phyloP scores from a whole-genome alignment of 2,329 filamentous ascomycete genomes.

The Raffaelea deltoideospora region DNA sequence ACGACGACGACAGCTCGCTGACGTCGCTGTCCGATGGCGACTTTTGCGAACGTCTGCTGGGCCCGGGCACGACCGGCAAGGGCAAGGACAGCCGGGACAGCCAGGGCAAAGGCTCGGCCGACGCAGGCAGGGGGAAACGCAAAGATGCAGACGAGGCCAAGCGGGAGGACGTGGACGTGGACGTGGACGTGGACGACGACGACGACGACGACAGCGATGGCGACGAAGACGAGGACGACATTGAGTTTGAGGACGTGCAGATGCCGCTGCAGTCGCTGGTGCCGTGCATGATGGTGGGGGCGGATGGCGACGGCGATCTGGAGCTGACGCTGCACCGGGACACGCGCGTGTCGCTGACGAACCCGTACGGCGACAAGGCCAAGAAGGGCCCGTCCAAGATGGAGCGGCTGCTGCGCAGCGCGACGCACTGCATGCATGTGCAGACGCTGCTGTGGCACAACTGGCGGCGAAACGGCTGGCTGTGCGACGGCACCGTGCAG shows the following conservation, averaged over 20 bases:
- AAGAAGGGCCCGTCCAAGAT: slow-evolving; percentile 81
- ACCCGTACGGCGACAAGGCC: slow-evolving; percentile 47
- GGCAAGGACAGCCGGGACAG: too few relatives aligned
- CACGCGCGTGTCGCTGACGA: slow-evolving; percentile 42
- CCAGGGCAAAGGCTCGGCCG: too few relatives aligned
- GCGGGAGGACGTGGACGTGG: slow-evolving; percentile 20
- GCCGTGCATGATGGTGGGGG: background rate
- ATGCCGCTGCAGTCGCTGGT: slow-evolving; percentile 18
- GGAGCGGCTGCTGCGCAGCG: slow-evolving; percentile 61
- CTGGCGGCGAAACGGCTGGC: slow-evolving; percentile 67
- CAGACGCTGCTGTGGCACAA: slow-evolving; percentile 84
- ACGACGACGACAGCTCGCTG: slow-evolving; percentile 28
- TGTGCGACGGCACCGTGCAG: slow-evolving; percentile 63
- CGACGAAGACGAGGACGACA: slow-evolving; percentile 44
- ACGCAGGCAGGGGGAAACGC: slow-evolving; percentile 16
- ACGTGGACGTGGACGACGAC: slow-evolving; percentile 10
- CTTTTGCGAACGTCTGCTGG: slow-evolving; percentile 34
- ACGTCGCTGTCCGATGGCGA: slow-evolving; percentile 42
- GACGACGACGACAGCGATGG: slow-evolving; percentile 23
- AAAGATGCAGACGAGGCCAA: slow-evolving; percentile 16
- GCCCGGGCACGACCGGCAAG: too few relatives aligned
- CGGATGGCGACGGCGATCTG: slow-evolving; percentile 46
- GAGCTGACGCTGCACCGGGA: slow-evolving; percentile 55
- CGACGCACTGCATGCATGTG: slow-evolving; percentile 81
- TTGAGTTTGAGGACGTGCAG: slow-evolving; percentile 46